phyloP scores from a whole-genome alignment of 1,139 yeast species.

The Nakaseomyces kungkrabaensis region DNA sequence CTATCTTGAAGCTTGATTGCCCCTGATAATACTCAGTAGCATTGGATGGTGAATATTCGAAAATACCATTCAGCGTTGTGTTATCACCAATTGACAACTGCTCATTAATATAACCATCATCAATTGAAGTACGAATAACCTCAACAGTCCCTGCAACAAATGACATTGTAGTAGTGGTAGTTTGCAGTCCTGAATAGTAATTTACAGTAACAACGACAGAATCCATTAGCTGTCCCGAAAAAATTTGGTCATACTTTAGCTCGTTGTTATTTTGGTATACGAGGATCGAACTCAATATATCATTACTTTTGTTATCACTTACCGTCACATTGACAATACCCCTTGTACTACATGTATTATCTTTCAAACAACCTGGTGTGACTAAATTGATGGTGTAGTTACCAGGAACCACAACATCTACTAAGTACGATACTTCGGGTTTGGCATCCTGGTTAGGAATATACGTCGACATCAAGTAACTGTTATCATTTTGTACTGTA shows the following conservation, averaged over 20 bases:
- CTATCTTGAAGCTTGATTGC: constrained; percentile 34
- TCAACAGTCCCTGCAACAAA: constrained; percentile 69
- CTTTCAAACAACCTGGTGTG: constrained; percentile 81
- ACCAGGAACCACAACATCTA: constrained; percentile 67
- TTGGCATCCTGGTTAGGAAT: constrained; percentile 21
- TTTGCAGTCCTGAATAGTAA: constrained; percentile 31
- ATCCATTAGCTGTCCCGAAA: constrained; percentile 56
- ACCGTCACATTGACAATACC: constrained; percentile 74
- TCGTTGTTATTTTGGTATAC: constrained; percentile 74
- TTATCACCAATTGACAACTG: constrained; percentile 15
- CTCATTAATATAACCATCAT: constrained; percentile 34
- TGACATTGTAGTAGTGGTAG: constrained; percentile 25
- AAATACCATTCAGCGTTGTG: constrained; percentile 54
- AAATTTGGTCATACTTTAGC: constrained; percentile 72
- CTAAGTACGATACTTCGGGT: constrained; percentile 46
- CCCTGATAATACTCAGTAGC: constrained; percentile 32
- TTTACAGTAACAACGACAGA: constrained; percentile 46
- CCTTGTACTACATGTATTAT: constrained; percentile 58
- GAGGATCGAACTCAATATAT: constrained; percentile 32
- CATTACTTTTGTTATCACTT: constrained; percentile 33
- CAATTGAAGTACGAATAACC: constrained; percentile 45
- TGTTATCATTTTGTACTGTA: constrained; percentile 22
- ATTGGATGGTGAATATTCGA: constrained; percentile 70
- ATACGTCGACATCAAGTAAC: constrained; percentile 30
- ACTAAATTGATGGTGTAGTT: constrained; percentile 59